Evolutionary conservation across 2,329 filamentous ascomycete species (phyloP).

Genomic region (Ustulina deusta): DNA sequence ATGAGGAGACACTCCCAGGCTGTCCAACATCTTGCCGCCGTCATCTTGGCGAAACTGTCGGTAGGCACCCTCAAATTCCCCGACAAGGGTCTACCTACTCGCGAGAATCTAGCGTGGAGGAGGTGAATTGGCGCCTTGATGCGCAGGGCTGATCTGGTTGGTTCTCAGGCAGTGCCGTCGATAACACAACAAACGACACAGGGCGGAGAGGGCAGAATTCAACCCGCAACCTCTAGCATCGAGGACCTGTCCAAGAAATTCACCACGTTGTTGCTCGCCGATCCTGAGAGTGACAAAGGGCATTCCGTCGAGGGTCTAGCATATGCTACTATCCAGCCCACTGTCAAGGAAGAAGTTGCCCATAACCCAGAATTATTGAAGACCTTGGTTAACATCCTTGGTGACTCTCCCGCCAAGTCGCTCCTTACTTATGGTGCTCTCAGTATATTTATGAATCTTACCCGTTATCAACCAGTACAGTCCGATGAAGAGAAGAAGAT

Average conservation of each 20-base stretch:
- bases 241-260: conserved; percentile 75
- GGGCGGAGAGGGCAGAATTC: conserved; percentile 57
- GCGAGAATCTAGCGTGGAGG: conserved; percentile 45
- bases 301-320: conserved; percentile 90
- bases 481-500: conserved; percentile 95
- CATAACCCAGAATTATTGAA: conserved; percentile 76
- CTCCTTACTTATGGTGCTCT: conserved; percentile 86
- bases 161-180: conserved; percentile 67
- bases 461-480: conserved; percentile 79
- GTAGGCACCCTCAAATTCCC: conserved; percentile 60
- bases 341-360: conserved; percentile 84
- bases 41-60: conserved; percentile 79
- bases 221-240: conserved; percentile 69
- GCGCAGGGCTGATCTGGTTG: conserved; percentile 49
- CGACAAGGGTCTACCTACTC: conserved; percentile 43
- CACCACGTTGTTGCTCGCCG: conserved; percentile 72
- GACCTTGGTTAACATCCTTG: conserved; percentile 73
- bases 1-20: conserved; percentile 71
- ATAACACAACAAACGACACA: conserved; percentile 54
- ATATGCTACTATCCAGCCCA: conserved; percentile 87
- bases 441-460: conserved; percentile 87
- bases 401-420: conserved; percentile 70
- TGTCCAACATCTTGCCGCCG: conserved; percentile 75
- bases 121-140: conserved; percentile 41
- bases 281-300: conserved; percentile 69